These are phyloP conservation scores for Phytophthora rubi DNA, from an alignment of 352 stramenopile species.

Conservation along the genomic window DNA sequence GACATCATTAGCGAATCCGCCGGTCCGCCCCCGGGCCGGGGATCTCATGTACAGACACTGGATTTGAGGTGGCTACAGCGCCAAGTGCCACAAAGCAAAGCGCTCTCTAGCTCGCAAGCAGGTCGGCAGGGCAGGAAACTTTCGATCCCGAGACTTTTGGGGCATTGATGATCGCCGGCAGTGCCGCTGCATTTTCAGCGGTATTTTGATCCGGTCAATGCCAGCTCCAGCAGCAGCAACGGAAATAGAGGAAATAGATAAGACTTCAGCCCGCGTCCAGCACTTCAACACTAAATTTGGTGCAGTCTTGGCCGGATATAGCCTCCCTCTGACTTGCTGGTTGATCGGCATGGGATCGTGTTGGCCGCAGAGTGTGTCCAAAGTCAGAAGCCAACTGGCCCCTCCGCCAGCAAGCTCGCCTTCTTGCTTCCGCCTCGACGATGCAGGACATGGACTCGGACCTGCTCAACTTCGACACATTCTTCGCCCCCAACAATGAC, in stretches of 20 bases:
- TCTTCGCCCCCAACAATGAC: conserved; percentile 42
- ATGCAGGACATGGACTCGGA: conserved; percentile 50
- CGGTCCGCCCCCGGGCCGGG: neutral
- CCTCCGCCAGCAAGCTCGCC: conserved; percentile 22
- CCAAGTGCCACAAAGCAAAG: conserved; percentile 12
- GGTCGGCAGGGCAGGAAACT: conserved; percentile 4
- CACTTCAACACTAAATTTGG: conserved; percentile 37
- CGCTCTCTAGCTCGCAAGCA: conserved; percentile 16
- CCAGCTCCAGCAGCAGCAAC: no score
- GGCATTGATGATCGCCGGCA: neutral
- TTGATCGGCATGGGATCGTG: conserved; percentile 7
- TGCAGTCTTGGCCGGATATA: conserved; percentile 20
- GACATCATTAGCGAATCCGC: conserved; percentile 36
- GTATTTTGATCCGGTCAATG: conserved; percentile 18
- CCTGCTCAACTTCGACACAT: conserved; percentile 44
- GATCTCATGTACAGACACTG: conserved; percentile 6
- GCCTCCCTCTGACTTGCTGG: neutral
- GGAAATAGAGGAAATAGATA: conserved; percentile 27
- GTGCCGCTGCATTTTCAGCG: conserved; percentile 1
- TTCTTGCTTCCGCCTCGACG: neutral
- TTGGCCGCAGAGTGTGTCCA: neutral
- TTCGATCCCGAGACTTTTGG: neutral
- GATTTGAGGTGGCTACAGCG: conserved; percentile 26
- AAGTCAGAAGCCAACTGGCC: conserved; percentile 46
- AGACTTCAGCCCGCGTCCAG: conserved; percentile 17